Conservation (phyloP, 2,329 filamentous ascomycete species). For the Niveomyces coronatus region DNA sequence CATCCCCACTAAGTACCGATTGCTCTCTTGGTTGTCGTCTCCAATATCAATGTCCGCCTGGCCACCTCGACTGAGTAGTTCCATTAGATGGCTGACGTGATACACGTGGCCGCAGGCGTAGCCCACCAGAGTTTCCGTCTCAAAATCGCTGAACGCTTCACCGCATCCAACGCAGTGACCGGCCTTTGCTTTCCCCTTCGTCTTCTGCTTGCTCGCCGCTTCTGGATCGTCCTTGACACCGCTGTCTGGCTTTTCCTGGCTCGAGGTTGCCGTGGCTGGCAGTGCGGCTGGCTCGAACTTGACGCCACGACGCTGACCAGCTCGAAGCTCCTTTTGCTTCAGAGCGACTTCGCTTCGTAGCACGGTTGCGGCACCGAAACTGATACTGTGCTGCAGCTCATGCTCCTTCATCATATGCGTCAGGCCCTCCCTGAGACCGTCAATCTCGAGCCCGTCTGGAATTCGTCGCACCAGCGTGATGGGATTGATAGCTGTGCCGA, state of each 20-base stretch:
- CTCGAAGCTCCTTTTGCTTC: constrained; percentile 71
- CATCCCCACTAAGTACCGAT: constrained; percentile 60
- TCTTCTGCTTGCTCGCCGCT: constrained; percentile 13
- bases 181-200: constrained; percentile 25
- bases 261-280: constrained; percentile 34
- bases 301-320: constrained; percentile 72
- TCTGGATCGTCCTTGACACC: constrained; percentile 12
- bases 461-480: constrained; percentile 85
- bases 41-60: constrained; percentile 37
- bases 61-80: constrained; percentile 36
- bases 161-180: constrained; percentile 52
- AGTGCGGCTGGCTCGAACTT: constrained; percentile 59
- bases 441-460: constrained; percentile 84
- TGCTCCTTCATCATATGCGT: constrained; percentile 90
- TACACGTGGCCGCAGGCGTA: constrained; percentile 78
- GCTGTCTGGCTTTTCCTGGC: constrained; percentile 18
- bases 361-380: constrained; percentile 77
- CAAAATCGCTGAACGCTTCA: constrained; percentile 47
- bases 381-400: constrained; percentile 90
- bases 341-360: constrained; percentile 76
- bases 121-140: constrained; percentile 63
- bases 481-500: constrained; percentile 86
- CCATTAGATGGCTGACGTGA: constrained; percentile 62
- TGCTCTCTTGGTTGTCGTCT: constrained; percentile 29
- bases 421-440: constrained; percentile 78